Evolutionary conservation across 495 filamentous ascomycete species (phyloP), one percentile per base, ranked within the genome.

Genomic region (Aspergillus sclerotioniger): DNA sequence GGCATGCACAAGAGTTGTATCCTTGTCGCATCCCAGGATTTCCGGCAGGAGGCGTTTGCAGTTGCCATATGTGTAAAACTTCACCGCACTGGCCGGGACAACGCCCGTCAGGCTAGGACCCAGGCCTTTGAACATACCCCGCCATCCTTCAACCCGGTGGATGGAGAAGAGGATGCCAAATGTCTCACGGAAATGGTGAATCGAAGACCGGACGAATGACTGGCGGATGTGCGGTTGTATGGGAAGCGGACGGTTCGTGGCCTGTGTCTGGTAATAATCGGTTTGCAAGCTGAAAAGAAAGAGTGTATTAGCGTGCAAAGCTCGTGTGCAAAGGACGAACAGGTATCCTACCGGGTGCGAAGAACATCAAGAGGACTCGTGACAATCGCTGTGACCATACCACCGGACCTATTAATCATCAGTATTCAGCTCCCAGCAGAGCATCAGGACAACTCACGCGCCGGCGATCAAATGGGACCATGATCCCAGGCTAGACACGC

Each of bases 21-120:
- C 88, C 57, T 54, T 54, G 41, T 66, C 53, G 32, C 52, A 43
- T 3, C 57, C 60, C 13, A 89, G 77, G 59, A 84, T 72, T 25
- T 88, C 77, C 46, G 85, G 83, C 17, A 89, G 84, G 31, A 94
- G 69, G 13, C 85, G 79, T 73, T 96, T 96, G 63, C 90, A 87
- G 72, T 93, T 96, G 21, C 90, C 90, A 68, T 96, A 96, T 17
- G 87, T 84, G 70, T 87, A 94, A 69, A 96, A 96, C 67, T 93
- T 92, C 67, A 95, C 93, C 17, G 89, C 84, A 37, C 89, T 83
- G 50, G 91, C 91, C 8, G 91, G 91, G 13, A 96, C 87, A 6
- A 96, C 91, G 33, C 91, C 91, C 29, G 92, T 80, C 4, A 96
- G 81, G 68, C 92, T 96, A 9, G 91, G 91, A 0, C 90, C 91